phyloP scores from a whole-genome alignment of 2,329 filamentous ascomycete species.

The Epichloe gansuensis region DNA sequence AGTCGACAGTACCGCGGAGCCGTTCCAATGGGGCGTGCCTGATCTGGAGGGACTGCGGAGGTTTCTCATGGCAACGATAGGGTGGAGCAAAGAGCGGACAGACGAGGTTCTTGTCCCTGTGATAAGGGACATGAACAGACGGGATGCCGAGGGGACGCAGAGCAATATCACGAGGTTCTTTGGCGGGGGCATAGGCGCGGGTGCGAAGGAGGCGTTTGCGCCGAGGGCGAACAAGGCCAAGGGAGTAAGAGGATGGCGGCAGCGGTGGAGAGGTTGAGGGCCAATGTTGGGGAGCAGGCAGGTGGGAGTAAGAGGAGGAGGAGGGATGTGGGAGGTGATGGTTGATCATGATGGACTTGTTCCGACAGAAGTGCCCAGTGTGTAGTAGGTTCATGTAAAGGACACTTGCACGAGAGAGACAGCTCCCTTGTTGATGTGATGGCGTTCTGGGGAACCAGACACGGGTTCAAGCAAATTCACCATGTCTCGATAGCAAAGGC shows the following conservation, averaged over 20 bases:
- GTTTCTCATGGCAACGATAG: constrained; percentile 85
- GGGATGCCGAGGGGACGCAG: constrained; percentile 84
- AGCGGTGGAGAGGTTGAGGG: constrained; percentile 55
- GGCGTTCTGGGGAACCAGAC: no score
- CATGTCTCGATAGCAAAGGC: no score
- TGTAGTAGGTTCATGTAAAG: no score
- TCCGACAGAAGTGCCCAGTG: no score
- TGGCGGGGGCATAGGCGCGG: constrained; percentile 58
- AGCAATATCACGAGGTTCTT: constrained; percentile 94
- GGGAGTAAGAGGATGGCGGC: constrained; percentile 65
- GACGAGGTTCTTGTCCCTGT: constrained; percentile 95
- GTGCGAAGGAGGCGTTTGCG: constrained; percentile 54
- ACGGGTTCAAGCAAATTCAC: no score
- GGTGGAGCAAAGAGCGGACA: constrained; percentile 82
- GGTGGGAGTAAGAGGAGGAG: constrained; percentile 10
- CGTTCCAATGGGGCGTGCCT: constrained; percentile 91
- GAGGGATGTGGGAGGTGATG: constrained; percentile 6
- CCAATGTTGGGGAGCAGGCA: constrained; percentile 14
- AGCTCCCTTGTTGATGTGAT: no score
- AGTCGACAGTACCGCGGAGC: constrained; percentile 65
- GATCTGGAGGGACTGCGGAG: constrained; percentile 74
- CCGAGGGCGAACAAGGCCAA: constrained; percentile 50
- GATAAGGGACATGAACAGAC: constrained; percentile 85
- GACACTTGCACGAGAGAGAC: no score
- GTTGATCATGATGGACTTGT: not conserved